Percentiles rank a stretch among this genome's conserved stretches.
Conservation (phyloP, 768 basidiomycete species). For the Serendipita sp. region DNA sequence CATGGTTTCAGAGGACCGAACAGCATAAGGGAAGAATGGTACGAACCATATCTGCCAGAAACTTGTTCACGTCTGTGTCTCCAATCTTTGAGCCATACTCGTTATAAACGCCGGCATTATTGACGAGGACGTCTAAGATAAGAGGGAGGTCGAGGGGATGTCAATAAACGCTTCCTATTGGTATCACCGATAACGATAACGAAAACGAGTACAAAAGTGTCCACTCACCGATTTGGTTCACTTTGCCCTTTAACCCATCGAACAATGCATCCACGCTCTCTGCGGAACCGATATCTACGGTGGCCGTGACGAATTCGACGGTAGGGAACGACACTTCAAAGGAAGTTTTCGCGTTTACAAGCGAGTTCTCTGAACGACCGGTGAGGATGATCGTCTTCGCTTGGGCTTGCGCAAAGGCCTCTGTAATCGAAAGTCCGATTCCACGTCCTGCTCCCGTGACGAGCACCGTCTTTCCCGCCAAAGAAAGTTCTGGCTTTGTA, state of each 20-base stretch:
- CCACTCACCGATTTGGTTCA: neutral
- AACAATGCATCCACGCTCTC: neutral
- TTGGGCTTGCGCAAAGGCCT: neutral
- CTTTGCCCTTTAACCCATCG: neutral
- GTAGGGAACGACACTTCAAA: neutral
- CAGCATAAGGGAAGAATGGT: no score
- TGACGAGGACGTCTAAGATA: neutral
- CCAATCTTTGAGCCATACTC: neutral
- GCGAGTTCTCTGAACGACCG: neutral
- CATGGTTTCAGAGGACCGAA: neutral
- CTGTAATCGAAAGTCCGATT: neutral
- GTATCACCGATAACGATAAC: no score
- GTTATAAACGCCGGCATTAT: neutral
- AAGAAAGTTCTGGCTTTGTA: neutral
- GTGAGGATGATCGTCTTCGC: neutral
- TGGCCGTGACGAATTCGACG: neutral
- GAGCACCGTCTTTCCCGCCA: neutral
- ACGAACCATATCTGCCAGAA: neutral
- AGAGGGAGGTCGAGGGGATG: neutral
- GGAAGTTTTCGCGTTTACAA: neutral
- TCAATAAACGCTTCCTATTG: neutral
- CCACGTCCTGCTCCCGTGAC: neutral
- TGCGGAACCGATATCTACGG: neutral
- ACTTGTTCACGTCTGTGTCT: neutral
- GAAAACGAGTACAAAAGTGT: no score